Evolutionary conservation across 1,284 basidiomycete species (phyloP).

Genomic region (Pseudozyma pruni): DNA sequence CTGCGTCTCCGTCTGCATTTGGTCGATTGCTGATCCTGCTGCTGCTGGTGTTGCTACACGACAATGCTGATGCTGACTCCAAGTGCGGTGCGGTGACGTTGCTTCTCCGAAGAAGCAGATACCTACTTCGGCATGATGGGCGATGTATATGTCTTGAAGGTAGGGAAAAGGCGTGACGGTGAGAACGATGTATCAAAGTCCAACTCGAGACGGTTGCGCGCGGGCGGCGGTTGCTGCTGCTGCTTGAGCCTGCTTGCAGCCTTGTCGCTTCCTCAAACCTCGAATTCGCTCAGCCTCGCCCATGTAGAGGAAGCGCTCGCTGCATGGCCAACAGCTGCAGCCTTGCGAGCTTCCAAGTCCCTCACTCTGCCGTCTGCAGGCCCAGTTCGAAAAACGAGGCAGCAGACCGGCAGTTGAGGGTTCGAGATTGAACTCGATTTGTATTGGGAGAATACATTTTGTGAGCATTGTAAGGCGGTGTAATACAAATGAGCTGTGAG

Average conservation of each 20-base stretch:
- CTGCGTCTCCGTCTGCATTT: no score
- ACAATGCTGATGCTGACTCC: neutral
- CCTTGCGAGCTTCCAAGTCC: constrained; percentile 3
- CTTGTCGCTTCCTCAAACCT: constrained; percentile 1
- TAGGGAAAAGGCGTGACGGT: constrained; percentile 29
- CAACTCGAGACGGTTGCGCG: constrained; percentile 10
- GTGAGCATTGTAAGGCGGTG: no score
- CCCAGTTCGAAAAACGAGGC: neutral
- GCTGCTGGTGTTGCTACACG: neutral
- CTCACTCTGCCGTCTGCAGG: constrained; percentile 2
- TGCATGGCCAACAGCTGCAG: no score
- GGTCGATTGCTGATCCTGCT: neutral
- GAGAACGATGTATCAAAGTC: constrained; percentile 29
- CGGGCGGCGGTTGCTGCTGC: constrained; percentile 1
- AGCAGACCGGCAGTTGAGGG: constrained; percentile 3
- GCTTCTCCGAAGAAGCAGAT: constrained; percentile 13
- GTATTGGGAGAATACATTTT: no score
- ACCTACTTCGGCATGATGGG: constrained; percentile 65
- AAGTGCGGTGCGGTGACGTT: constrained; percentile 6
- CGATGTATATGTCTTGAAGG: constrained; percentile 54
- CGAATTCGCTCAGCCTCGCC: neutral
- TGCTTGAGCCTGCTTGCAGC: neutral
- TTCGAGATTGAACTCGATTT: neutral
- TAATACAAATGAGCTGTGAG: no score
- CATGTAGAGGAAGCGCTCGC: constrained; percentile 1